Base-by-base conservation (phyloP, 306 rosid genomes). In the Phaseolus lunatus region DNA sequence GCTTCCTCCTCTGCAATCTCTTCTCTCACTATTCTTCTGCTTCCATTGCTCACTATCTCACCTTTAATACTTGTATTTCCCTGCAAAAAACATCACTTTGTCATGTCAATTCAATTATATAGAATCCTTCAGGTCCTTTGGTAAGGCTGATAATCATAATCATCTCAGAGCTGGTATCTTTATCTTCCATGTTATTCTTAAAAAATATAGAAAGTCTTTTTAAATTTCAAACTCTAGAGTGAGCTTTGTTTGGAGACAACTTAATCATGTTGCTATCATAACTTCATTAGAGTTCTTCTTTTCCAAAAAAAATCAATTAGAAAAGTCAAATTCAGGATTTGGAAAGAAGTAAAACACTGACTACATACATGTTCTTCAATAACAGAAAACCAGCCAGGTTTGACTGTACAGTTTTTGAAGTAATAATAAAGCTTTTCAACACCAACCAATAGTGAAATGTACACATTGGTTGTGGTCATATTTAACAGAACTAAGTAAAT, bases 1-100 rank as follows among this genome's bases (percentile, higher is more conserved):
- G 49, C 85, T 64, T 87, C 96, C 49, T 84, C 23, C 27, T 85
- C 95, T 29, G 41, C 35, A 56, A n/a, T 59, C 73, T 75, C 91
- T 78, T 89, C 92, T 85, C 70, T 80, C 65, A 80, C 85, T 54
- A 47, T 82, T 58, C 35, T 44, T 54, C 31, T 84, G 71, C 90
- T 89, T 65, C 81, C 78, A 14, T 75, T 85, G 54, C 78, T 53
- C 14, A 41, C 65, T 71, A 87, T 84, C 79, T 90, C 96, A 35
- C 92, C 90, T 74, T 88, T 86, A 74, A 86, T 62, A 70, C 82
- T 82, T 44, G 20, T 33, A 50, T 68, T 66, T 26, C 65, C 93
- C 98, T 92, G 93, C 79, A 76, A 79, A 73, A 52, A 78, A 57
- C 52, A 18, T 24, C 27, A 48, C 9, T 16, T 37, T 50, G 5